These are phyloP conservation scores for Lipomyces kockii DNA, from an alignment of 805 yeast genomes.

Conservation along the genomic window DNA sequence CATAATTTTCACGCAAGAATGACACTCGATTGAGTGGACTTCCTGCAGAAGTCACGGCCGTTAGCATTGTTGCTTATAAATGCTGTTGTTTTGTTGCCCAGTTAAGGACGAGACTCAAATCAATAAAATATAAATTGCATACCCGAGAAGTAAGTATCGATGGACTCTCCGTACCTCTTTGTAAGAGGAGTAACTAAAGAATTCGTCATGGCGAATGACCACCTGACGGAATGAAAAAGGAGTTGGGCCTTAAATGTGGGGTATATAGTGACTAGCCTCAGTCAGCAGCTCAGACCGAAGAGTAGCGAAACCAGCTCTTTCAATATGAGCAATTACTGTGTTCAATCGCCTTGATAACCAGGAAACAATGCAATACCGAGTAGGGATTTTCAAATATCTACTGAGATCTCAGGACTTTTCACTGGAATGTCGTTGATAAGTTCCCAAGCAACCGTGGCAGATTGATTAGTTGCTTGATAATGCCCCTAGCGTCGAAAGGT, in stretches of 20 bases:
- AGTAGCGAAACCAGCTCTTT: not conserved
- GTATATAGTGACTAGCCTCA: not conserved
- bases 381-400: no score
- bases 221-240: not conserved
- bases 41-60: slow-evolving; percentile 47
- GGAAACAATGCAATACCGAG: not conserved
- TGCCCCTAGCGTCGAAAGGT: no score
- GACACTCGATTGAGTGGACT: slow-evolving; percentile 66
- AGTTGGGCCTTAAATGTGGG: not conserved
- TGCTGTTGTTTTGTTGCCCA: not conserved
- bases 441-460: not conserved
- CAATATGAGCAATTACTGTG: not conserved
- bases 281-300: not conserved
- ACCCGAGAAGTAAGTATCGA: slow-evolving; percentile 35
- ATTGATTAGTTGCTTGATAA: no score
- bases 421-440: not conserved
- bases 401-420: no score
- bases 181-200: slow-evolving; percentile 36
- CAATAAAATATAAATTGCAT: not conserved
- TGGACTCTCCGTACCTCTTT: slow-evolving; percentile 36
- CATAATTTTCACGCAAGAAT: slow-evolving; percentile 61
- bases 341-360: not conserved
- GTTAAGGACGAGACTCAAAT: not conserved
- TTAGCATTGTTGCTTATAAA: not conserved
- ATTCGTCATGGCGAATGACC: slow-evolving; percentile 2